Base-by-base conservation (phyloP, 1,284 basidiomycete species). In the Cryptococcus sp. region DNA sequence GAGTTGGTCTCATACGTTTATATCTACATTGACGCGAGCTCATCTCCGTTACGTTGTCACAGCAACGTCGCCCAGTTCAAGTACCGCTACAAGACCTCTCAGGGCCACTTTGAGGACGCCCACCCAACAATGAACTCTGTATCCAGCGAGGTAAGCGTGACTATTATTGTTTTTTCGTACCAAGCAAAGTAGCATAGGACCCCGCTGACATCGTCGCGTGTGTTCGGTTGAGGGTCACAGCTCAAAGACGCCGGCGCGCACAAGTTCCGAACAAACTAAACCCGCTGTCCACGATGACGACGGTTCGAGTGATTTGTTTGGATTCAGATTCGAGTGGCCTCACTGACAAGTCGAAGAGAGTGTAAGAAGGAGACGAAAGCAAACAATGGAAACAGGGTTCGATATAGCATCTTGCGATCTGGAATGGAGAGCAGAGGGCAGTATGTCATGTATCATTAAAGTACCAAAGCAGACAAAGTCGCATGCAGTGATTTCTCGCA, bases 61-160 rank as follows among this genome's bases (percentile, higher is more conserved):
- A 71, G 71, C 39, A 62, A 67, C 55, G 69, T 73, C 49, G 77
- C 77, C 3, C 66, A 68, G 23, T 79, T 79, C 75, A 79, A 79
- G 69, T 79, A 78, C 72, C 69, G 77, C 59, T 73, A 79, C 73
- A 70, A 70, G 67, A 76, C 72, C 40, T 61, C 72, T 29, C 68
- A 75, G 29, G 77, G 77, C 20, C 68, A 70, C 66, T 73, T 68
- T 61, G 75, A 77, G 62, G 77, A 79, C 58, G 59, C 70, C 3
- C 62, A 68, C 44, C 77, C 77, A 10, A 68, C 68, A 34, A 48
- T 76, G 49, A 74, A 72, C 68, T 55, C 59, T 17, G 72, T 74
- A 7, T 52, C 68, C 41, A 61, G 67, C 53, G 65, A 64, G 45
- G 73, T 77, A 56, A 66, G 75, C 69, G 22, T 8, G 41, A 7